Evolutionary conservation across 2,329 filamentous ascomycete species (phyloP).

Genomic region (Monilinia polystroma): DNA sequence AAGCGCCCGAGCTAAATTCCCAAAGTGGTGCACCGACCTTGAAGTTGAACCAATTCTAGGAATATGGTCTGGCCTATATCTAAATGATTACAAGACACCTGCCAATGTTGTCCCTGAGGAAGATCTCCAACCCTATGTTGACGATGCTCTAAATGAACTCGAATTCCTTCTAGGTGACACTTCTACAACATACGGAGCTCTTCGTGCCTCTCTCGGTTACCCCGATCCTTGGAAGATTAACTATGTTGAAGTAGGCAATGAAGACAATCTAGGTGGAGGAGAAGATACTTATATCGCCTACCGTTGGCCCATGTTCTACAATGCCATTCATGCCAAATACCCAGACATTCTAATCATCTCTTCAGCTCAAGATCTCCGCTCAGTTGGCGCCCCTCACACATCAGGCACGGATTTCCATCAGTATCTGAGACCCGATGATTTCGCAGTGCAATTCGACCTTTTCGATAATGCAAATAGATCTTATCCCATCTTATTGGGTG

Average conservation of each 20-base stretch:
- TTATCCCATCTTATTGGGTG: conserved; percentile 34
- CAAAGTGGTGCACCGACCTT: conserved; percentile 49
- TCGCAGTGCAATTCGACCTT: conserved; percentile 29
- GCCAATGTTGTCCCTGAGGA: conserved; percentile 44
- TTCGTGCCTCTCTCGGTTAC: conserved; percentile 51
- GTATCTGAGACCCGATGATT: conserved; percentile 34
- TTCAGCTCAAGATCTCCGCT: conserved; percentile 31
- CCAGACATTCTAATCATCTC: conserved; percentile 49
- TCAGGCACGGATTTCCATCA: conserved; percentile 33
- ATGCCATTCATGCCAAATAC: conserved; percentile 44
- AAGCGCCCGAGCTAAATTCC: background rate
- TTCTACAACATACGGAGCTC: conserved; percentile 47
- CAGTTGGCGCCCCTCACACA: conserved; percentile 9
- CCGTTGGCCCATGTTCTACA: conserved; percentile 50
- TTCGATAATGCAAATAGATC: conserved; percentile 31
- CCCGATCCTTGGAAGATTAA: conserved; percentile 50
- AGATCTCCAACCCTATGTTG: conserved; percentile 47
- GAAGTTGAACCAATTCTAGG: conserved; percentile 48
- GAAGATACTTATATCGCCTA: conserved; percentile 41
- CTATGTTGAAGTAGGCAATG: conserved; percentile 53
- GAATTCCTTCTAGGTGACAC: conserved; percentile 51
- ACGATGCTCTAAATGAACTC: conserved; percentile 51
- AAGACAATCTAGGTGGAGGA: conserved; percentile 50
- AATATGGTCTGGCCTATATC: conserved; percentile 49
- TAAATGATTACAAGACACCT: conserved; percentile 43